Evolutionary conservation across 164 flowering plant genomes (phyloP).

Genomic region (Aristolochia californica): DNA sequence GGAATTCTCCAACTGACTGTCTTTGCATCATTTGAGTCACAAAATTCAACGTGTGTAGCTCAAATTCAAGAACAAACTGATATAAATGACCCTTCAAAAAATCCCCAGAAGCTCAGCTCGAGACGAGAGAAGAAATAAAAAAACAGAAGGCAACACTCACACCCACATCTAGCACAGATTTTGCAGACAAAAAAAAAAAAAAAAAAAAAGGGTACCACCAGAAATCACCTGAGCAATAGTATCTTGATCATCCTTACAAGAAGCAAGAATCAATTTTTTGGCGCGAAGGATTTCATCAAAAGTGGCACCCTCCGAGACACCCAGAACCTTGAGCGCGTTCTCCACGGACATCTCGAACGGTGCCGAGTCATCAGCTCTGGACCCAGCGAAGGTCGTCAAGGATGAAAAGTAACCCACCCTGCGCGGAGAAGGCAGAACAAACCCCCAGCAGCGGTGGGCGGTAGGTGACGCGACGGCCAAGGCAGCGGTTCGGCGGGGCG

Average conservation of each 20-base stretch:
- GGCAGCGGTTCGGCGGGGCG: background rate
- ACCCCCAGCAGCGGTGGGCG: background rate
- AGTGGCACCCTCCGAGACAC: constrained; percentile 69
- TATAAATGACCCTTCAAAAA: too few relatives aligned
- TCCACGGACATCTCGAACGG: constrained; percentile 86
- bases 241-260: constrained; percentile 65
- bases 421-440: background rate
- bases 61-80: too few relatives aligned
- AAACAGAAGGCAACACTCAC: background rate
- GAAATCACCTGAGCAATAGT: constrained; percentile 52
- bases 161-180: background rate
- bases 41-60: too few relatives aligned
- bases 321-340: constrained; percentile 76
- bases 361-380: constrained; percentile 53
- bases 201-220: background rate
- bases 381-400: constrained; percentile 7
- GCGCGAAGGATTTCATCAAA: constrained; percentile 88
- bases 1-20: too few relatives aligned
- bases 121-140: background rate
- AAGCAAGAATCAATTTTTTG: constrained; percentile 56
- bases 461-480: background rate
- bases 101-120: too few relatives aligned
- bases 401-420: background rate
- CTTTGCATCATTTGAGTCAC: too few relatives aligned
- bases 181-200: background rate